phyloP scores from a whole-genome alignment of 805 yeast species.

The Candida easanensis region DNA sequence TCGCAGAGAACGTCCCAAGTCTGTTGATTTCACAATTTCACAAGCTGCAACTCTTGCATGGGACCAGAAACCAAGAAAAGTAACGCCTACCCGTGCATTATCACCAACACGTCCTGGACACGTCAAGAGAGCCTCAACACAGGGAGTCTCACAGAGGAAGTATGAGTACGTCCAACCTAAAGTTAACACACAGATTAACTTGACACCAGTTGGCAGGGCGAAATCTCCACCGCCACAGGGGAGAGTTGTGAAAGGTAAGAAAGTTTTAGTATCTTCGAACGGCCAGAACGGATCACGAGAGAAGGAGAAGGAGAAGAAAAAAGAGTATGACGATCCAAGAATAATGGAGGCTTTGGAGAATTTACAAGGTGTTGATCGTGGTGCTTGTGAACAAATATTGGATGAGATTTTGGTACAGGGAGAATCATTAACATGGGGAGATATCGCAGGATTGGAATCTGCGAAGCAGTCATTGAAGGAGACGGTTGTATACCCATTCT shows the following conservation, averaged over 20 bases:
- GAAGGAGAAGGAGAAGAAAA: slow-evolving; percentile 2
- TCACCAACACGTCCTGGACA: slow-evolving; percentile 10
- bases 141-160: slow-evolving; percentile 7
- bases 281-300: slow-evolving; percentile 2
- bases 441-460: slow-evolving; percentile 86
- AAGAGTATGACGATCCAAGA: slow-evolving; percentile 21
- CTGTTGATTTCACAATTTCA: slow-evolving; percentile 23
- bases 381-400: slow-evolving; percentile 78
- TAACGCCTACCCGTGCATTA: slow-evolving; percentile 13
- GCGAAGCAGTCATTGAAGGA: slow-evolving; percentile 90
- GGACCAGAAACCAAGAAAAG: slow-evolving; percentile 21
- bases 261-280: slow-evolving; percentile 6
- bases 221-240: slow-evolving; percentile 8
- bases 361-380: slow-evolving; percentile 68
- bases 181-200: slow-evolving; percentile 26
- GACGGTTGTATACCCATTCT: slow-evolving; percentile 92
- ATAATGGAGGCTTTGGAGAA: slow-evolving; percentile 31
- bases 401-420: slow-evolving; percentile 88
- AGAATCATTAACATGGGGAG: slow-evolving; percentile 92
- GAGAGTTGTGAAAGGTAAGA: slow-evolving; percentile 6
- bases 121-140: slow-evolving; percentile 1
- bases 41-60: slow-evolving; percentile 28
- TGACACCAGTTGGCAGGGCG: slow-evolving; percentile 17
- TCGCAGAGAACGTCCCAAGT: slow-evolving; percentile 23
- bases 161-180: slow-evolving; percentile 28